phyloP scores from a whole-genome alignment of 2,329 filamentous ascomycete genomes.

The Colletotrichum tropicale region DNA sequence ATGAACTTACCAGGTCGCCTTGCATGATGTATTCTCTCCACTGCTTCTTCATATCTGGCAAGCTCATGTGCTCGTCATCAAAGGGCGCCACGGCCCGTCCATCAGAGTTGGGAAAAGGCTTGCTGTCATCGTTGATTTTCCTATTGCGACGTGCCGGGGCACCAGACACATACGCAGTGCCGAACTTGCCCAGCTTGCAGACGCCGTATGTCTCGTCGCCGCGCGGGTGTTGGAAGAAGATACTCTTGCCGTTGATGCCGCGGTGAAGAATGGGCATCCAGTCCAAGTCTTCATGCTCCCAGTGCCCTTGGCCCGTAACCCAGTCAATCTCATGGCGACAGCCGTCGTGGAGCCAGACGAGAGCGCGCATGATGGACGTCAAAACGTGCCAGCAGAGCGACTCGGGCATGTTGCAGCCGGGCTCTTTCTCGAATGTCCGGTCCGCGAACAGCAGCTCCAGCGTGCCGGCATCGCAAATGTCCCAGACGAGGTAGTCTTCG shows the following conservation, averaged over 20 bases:
- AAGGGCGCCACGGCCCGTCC: constrained; percentile 11
- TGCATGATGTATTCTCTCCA: constrained; percentile 7
- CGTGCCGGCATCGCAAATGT: constrained; percentile 57
- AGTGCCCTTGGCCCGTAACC: neutral
- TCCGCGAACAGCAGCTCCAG: constrained; percentile 45
- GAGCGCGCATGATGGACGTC: constrained; percentile 48
- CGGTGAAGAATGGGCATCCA: constrained; percentile 60
- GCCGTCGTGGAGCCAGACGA: constrained; percentile 59
- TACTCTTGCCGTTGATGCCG: constrained; percentile 48
- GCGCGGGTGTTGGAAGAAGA: constrained; percentile 54
- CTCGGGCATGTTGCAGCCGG: constrained; percentile 49
- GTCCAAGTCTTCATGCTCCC: constrained; percentile 35
- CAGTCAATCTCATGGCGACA: constrained; percentile 28
- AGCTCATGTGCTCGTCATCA: neutral
- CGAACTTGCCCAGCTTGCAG: constrained; percentile 58
- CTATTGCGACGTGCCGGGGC: constrained; percentile 27
- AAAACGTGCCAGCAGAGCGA: constrained; percentile 62
- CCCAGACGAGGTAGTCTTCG: constrained; percentile 49
- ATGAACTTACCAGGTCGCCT: neutral
- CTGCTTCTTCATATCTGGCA: constrained; percentile 10
- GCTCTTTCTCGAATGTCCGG: constrained; percentile 23
- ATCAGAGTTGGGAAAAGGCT: neutral
- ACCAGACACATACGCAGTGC: constrained; percentile 42
- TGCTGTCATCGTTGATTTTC: neutral
- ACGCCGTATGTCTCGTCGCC: constrained; percentile 55